Base-by-base conservation (phyloP, 371 early-diverging fungal species). In the Mortierella polycephala region DNA sequence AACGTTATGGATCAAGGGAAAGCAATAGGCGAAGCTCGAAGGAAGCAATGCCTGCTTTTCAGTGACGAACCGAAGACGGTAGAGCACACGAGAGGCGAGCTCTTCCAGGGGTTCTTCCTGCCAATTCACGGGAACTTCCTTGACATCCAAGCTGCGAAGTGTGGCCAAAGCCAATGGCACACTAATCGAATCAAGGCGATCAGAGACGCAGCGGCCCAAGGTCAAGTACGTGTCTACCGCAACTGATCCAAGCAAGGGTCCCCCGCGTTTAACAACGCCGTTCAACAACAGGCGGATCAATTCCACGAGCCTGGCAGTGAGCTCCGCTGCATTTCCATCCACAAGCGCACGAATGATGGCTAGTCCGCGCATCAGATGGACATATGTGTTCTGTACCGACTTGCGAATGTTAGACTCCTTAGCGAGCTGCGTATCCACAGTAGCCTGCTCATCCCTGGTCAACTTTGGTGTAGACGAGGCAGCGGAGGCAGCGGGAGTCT, bases 371-470 rank as follows among this genome's bases (percentile, higher is more conserved):
- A 80, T 65, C 18, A 96, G 60, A 41, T 83, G 83, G 39, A 76
- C 81, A 42, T 83, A 75, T 14, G 89, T 80, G 10, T 59, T 57
- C 53, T 90, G 87, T 0, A 96, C 94, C 14, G 85, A 74, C 49
- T 71, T 81, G 46, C 98, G 91, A 37, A 93, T 90, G 13, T 74
- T 88, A 12, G 85, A 79, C 77, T 98, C 98, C 72, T 91, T 93
- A 44, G 86, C 90, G 4, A 90, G 79, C 82, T 95, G 96, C 1
- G 83, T 81, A 62, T 91, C 86, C 1, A 95, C 90, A 18, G 91
- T 85, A 13, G 86, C 87, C 69, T 94, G 91, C 65, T 97, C 96
- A n/a, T 94, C 95, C 67, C 93, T 94, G 16, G 91, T 89, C 45
- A 92, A 75, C 69, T 92, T 93, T 64, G 87, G 86, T 51, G 74